phyloP scores from a whole-genome alignment of 768 basidiomycete genomes.

The Candolleomyces efflorescens region DNA sequence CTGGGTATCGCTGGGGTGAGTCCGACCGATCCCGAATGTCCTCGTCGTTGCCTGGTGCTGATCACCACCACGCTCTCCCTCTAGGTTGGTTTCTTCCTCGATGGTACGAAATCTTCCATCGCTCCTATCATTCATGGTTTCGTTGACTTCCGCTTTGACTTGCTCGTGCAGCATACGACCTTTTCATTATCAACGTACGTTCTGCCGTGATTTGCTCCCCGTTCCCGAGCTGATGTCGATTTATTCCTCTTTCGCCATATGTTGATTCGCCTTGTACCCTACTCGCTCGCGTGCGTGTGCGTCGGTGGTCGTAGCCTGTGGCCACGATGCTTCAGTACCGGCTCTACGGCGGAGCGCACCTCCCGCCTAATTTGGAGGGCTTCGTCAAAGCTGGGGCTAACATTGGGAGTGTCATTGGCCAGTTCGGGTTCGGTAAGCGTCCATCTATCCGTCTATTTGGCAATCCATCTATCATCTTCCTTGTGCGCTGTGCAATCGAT shows the following conservation, averaged over 20 bases:
- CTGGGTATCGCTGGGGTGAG: slow-evolving; percentile 58
- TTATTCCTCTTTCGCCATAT: too few species aligned
- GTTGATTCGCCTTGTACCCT: too few species aligned
- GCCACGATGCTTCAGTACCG: slow-evolving; percentile 65
- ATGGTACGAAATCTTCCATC: too few species aligned
- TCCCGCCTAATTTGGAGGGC: slow-evolving; percentile 55
- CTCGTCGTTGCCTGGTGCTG: background rate
- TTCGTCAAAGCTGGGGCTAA: slow-evolving; percentile 64
- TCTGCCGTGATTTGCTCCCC: background rate
- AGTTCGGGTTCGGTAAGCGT: slow-evolving; percentile 52
- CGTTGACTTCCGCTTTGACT: background rate
- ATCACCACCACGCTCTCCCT: background rate
- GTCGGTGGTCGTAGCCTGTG: slow-evolving; percentile 49
- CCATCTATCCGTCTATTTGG: too few species aligned
- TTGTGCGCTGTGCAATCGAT: too few species aligned
- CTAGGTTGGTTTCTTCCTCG: slow-evolving; percentile 68
- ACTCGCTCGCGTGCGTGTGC: too few species aligned
- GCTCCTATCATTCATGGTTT: too few species aligned
- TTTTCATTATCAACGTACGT: slow-evolving; percentile 66
- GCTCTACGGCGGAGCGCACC: slow-evolving; percentile 45
- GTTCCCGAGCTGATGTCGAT: too few species aligned
- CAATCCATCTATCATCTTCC: too few species aligned
- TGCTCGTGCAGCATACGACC: slow-evolving; percentile 62
- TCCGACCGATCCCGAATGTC: slow-evolving; percentile 1
- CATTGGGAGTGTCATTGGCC: slow-evolving; percentile 69